Evolutionary conservation across 345 rosid genomes (phyloP).

Genomic region (Pseudoturritis turrita): DNA sequence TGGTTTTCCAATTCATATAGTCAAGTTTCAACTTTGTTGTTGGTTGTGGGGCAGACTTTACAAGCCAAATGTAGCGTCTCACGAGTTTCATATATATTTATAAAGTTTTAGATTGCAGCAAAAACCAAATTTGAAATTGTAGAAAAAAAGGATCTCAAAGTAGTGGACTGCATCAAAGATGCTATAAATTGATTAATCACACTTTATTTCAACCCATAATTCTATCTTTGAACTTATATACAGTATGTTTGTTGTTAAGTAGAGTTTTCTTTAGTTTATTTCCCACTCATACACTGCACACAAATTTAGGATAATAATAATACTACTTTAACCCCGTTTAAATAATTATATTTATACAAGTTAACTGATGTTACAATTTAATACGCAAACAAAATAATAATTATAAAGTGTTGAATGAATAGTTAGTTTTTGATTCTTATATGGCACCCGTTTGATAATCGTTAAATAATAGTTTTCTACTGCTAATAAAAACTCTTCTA

Average conservation of each 20-base stretch:
- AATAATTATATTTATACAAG: not conserved
- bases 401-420: not conserved
- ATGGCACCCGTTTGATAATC: not conserved
- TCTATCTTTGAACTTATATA: not conserved
- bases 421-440: not conserved
- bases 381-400: not conserved
- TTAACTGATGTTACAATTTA: not conserved
- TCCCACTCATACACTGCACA: not conserved
- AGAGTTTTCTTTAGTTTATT: not conserved
- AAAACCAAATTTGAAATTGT: not conserved
- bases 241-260: not conserved
- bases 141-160: not conserved
- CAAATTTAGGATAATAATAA: not conserved
- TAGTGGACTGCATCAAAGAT: slow-evolving; percentile 4
- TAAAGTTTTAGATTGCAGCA: not conserved
- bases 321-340: not conserved
- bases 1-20: not conserved
- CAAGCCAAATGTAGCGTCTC: not conserved
- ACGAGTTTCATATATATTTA: not conserved
- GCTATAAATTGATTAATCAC: slow-evolving; percentile 10
- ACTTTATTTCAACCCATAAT: slow-evolving; percentile 15
- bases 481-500: not conserved
- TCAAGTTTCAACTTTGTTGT: not conserved
- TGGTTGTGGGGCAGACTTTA: not conserved
- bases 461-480: not conserved